A percentile compares a stretch with the other conserved stretches of the same genome.
Evolutionary conservation across 2,329 filamentous ascomycete species (phyloP).

Genomic region (Epichloe hybrida): DNA sequence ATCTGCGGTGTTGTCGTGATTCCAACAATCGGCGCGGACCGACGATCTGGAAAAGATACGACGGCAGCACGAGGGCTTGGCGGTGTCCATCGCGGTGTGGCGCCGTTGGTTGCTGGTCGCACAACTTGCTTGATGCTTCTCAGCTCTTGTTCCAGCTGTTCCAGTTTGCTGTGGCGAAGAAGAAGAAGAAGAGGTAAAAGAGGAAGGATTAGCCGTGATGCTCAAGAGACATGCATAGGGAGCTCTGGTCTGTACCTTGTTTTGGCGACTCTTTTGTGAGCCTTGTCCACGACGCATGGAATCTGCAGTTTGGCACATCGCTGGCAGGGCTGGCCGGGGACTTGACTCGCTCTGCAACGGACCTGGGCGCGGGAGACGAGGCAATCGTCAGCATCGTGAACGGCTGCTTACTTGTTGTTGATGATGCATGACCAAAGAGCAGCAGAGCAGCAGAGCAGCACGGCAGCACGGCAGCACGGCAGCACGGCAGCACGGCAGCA

Average conservation of each 20-base stretch:
- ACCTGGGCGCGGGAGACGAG: constrained; percentile 18
- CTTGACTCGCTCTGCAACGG: constrained; percentile 28
- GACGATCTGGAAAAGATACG: constrained; percentile 11
- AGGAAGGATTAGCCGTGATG: no score
- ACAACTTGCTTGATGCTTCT: constrained; percentile 40
- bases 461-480: no score
- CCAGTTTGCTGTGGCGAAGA: constrained; percentile 31
- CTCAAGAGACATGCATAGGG: neutral
- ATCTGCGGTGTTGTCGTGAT: constrained; percentile 6
- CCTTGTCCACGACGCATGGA: constrained; percentile 32
- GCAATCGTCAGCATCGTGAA: neutral
- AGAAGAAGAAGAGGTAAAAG: no score
- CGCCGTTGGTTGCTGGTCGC: constrained; percentile 12
- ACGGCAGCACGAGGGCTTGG: constrained; percentile 14
- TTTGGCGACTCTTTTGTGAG: constrained; percentile 32
- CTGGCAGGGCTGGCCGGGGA: constrained; percentile 26
- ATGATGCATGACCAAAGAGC: no score
- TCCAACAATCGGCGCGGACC: constrained; percentile 6
- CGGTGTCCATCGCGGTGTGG: constrained; percentile 13
- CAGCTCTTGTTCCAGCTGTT: constrained; percentile 41
- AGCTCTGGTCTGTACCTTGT: constrained; percentile 21
- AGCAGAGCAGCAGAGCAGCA: no score
- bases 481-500: no score
- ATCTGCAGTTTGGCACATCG: constrained; percentile 31
- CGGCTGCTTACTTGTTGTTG: no score